These are phyloP conservation scores for Chrysopogon serrulatus DNA, from an alignment of 176 grass and related monocot species.

Conservation along the genomic window DNA sequence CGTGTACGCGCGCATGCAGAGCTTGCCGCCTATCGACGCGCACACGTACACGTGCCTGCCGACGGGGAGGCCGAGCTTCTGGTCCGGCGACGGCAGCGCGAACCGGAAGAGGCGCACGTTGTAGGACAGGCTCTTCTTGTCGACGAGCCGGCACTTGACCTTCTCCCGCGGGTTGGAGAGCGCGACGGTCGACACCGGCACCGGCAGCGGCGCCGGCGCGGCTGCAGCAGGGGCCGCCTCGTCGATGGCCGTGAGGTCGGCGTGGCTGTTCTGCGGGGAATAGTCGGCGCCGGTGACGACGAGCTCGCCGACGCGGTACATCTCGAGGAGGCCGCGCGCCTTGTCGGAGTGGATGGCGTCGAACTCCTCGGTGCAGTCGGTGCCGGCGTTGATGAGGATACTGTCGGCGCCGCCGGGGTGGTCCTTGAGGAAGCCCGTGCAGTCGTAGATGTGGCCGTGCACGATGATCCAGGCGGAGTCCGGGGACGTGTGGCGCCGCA, in stretches of 20 bases:
- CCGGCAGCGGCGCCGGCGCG: neutral
- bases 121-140: slow-evolving; percentile 65
- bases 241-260: slow-evolving; percentile 55
- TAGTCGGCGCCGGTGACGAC: slow-evolving; percentile 47
- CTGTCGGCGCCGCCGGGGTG: slow-evolving; percentile 92
- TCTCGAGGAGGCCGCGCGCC: slow-evolving; percentile 66
- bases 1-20: slow-evolving; percentile 91
- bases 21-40: slow-evolving; percentile 62
- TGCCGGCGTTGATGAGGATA: slow-evolving; percentile 95
- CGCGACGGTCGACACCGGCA: slow-evolving; percentile 33
- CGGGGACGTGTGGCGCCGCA: slow-evolving; percentile 61
- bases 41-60: slow-evolving; percentile 94
- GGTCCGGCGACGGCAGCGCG: slow-evolving; percentile 58
- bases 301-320: slow-evolving; percentile 83
- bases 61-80: slow-evolving; percentile 62
- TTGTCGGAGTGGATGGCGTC: slow-evolving; percentile 95
- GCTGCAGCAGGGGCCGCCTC: slow-evolving; percentile 12
- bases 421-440: slow-evolving; percentile 76
- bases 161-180: slow-evolving; percentile 73
- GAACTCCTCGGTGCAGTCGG: slow-evolving; percentile 97
- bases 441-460: slow-evolving; percentile 92
- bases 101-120: slow-evolving; percentile 88
- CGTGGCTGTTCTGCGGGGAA: slow-evolving; percentile 30
- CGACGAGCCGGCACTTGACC: slow-evolving; percentile 58
- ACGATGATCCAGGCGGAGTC: slow-evolving; percentile 90